A percentile compares a stretch with the other conserved stretches of the same genome.
Evolutionary conservation across 805 yeast genomes (phyloP).

Genomic region (Kazachstania kunashirensis): DNA sequence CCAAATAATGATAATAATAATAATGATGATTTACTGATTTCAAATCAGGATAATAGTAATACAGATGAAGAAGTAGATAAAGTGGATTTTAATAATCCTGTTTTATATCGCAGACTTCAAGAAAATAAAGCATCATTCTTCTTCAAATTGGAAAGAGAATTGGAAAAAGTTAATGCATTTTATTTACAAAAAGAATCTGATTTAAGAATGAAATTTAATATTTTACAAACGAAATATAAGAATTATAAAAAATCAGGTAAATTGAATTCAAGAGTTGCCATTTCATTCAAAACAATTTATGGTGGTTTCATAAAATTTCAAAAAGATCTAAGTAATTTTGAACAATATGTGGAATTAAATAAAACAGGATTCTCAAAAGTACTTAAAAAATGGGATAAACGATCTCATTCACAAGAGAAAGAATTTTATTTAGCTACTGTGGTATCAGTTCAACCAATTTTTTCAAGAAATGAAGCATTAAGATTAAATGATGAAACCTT

Average conservation of each 20-base stretch:
- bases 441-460: slow-evolving; percentile 92
- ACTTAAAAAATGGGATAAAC: slow-evolving; percentile 94
- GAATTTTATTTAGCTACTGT: slow-evolving; percentile 87
- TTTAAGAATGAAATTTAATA: slow-evolving; percentile 66
- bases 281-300: slow-evolving; percentile 70
- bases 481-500: slow-evolving; percentile 61
- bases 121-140: slow-evolving; percentile 84
- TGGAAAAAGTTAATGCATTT: slow-evolving; percentile 90
- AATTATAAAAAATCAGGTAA: slow-evolving; percentile 38
- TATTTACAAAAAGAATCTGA: slow-evolving; percentile 88
- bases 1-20: slow-evolving; percentile 2
- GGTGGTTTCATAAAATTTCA: slow-evolving; percentile 86
- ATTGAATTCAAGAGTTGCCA: slow-evolving; percentile 32
- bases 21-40: background rate
- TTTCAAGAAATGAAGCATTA: slow-evolving; percentile 80
- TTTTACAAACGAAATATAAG: slow-evolving; percentile 61
- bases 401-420: slow-evolving; percentile 89
- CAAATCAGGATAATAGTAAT: background rate
- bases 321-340: slow-evolving; percentile 77
- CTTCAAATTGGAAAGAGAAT: slow-evolving; percentile 84
- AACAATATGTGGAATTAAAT: slow-evolving; percentile 88
- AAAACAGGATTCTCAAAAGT: slow-evolving; percentile 95
- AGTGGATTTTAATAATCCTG: slow-evolving; percentile 31
- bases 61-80: background rate
- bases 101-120: slow-evolving; percentile 50